These are phyloP conservation scores for Penicillium odoratum DNA, from an alignment of 495 filamentous ascomycete genomes.

Conservation along the genomic window DNA sequence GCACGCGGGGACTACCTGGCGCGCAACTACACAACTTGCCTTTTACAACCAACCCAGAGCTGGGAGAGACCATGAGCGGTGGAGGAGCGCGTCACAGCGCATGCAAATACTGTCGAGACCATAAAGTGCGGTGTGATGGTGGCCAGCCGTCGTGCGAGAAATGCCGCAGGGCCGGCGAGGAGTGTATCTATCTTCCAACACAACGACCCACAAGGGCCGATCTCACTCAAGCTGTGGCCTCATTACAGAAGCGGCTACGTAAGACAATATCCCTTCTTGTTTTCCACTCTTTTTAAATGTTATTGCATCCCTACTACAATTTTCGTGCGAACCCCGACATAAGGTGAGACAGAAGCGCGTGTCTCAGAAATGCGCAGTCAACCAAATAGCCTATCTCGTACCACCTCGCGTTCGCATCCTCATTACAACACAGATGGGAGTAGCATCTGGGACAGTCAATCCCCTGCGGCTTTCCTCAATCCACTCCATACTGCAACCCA, in stretches of 20 bases:
- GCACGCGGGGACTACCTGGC: too few species aligned
- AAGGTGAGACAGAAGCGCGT: background rate
- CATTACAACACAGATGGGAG: background rate
- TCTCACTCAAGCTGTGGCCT: background rate
- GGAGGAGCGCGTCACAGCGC: background rate
- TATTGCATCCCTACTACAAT: background rate
- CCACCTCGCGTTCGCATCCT: background rate
- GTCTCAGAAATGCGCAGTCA: background rate
- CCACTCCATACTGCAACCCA: background rate
- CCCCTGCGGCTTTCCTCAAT: background rate
- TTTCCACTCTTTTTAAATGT: background rate
- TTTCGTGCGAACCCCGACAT: background rate
- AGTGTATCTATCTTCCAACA: background rate
- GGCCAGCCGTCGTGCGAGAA: background rate
- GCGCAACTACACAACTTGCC: background rate
- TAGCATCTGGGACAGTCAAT: background rate
- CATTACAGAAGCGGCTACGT: background rate
- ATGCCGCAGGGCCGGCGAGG: background rate
- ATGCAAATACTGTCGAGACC: slow-evolving; percentile 2
- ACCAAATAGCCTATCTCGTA: background rate
- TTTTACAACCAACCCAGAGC: background rate
- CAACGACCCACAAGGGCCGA: slow-evolving; percentile 1
- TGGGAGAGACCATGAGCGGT: background rate
- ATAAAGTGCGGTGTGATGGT: slow-evolving; percentile 2
- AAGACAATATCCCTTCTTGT: background rate